These are phyloP conservation scores for Skeletonema menzelii DNA, from an alignment of 108 stramenopile genomes.

Conservation along the genomic window DNA sequence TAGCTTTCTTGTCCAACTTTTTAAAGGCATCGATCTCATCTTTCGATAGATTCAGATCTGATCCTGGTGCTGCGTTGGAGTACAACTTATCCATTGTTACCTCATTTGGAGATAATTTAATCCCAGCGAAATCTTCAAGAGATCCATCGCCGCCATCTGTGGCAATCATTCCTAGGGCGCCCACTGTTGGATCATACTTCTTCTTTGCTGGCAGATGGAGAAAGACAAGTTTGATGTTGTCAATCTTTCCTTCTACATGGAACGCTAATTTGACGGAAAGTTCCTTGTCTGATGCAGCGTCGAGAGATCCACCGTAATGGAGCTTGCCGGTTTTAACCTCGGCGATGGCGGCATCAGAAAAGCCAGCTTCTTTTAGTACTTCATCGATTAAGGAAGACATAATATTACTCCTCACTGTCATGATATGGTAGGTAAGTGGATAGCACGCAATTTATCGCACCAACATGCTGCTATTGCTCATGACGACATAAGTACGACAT, in stretches of 20 bases:
- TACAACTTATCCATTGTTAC: slow-evolving; percentile 43
- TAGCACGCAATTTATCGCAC: no score
- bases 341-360: slow-evolving; percentile 27
- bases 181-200: slow-evolving; percentile 52
- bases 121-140: slow-evolving; percentile 44
- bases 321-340: slow-evolving; percentile 43
- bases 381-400: slow-evolving; percentile 29
- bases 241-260: slow-evolving; percentile 37
- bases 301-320: slow-evolving; percentile 40
- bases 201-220: slow-evolving; percentile 37
- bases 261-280: slow-evolving; percentile 53
- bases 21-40: slow-evolving; percentile 51
- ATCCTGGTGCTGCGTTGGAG: slow-evolving; percentile 30
- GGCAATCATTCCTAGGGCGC: slow-evolving; percentile 49
- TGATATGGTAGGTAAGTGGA: no score
- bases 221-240: slow-evolving; percentile 43
- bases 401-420: not conserved
- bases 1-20: slow-evolving; percentile 27
- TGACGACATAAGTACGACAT: no score
- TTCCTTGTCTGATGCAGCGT: slow-evolving; percentile 44
- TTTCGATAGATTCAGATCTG: slow-evolving; percentile 50
- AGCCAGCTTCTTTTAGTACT: slow-evolving; percentile 46
- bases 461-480: no score
- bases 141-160: slow-evolving; percentile 44
- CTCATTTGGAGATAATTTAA: slow-evolving; percentile 41